Conservation (phyloP, 768 basidiomycete species). For the Sarcomyxa edulis region DNA sequence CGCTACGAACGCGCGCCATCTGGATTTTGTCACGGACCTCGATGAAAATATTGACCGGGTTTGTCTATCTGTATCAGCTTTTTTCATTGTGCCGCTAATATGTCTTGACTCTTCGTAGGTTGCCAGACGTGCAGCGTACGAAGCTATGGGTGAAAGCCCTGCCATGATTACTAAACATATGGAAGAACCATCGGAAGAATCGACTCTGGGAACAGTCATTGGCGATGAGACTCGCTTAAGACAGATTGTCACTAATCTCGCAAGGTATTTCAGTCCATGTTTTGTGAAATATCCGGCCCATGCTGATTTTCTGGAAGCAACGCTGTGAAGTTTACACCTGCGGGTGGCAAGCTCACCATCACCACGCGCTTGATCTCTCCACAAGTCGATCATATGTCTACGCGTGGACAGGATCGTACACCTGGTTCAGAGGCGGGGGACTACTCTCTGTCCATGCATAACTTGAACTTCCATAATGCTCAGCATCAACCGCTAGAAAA, state of each 20-base stretch:
- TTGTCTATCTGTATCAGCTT: slow-evolving; percentile 9
- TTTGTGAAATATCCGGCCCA: neutral
- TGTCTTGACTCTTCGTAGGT: slow-evolving; percentile 28
- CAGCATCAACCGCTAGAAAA: slow-evolving; percentile 38
- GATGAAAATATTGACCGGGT: slow-evolving; percentile 67
- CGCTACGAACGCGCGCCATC: slow-evolving; percentile 59
- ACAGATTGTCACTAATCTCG: slow-evolving; percentile 81
- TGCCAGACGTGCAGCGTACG: slow-evolving; percentile 53
- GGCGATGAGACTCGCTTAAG: slow-evolving; percentile 81
- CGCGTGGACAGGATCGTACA: neutral
- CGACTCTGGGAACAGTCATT: slow-evolving; percentile 65
- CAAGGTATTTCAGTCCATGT: slow-evolving; percentile 40
- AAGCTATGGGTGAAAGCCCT: slow-evolving; percentile 48
- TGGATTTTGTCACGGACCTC: slow-evolving; percentile 64
- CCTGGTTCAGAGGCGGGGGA: slow-evolving; percentile 6
- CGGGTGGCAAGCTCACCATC: slow-evolving; percentile 64
- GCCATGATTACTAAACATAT: slow-evolving; percentile 37
- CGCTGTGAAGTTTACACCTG: slow-evolving; percentile 74
- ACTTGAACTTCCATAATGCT: slow-evolving; percentile 33
- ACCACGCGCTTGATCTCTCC: slow-evolving; percentile 56
- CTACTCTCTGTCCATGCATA: slow-evolving; percentile 41
- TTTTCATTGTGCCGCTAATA: neutral
- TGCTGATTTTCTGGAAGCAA: slow-evolving; percentile 42
- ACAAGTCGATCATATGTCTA: slow-evolving; percentile 14
- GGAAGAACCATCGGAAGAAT: slow-evolving; percentile 35